Evolutionary conservation across 345 rosid species (phyloP).

Genomic region (Citrus unshiu): DNA sequence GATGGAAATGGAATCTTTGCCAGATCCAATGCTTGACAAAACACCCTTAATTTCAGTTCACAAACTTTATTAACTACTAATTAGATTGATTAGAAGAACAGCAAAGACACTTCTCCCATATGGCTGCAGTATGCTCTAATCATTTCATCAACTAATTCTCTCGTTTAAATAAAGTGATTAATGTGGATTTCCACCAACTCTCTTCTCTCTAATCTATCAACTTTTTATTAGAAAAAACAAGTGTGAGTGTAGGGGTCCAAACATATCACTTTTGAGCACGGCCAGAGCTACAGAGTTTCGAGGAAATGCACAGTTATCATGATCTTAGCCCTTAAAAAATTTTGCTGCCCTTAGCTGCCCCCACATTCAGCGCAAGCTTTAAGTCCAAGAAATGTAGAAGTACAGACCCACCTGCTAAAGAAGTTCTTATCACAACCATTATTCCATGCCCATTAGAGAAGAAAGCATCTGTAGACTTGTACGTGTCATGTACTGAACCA

Average conservation of each 20-base stretch:
- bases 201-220: neutral
- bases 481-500: slow-evolving; percentile 2
- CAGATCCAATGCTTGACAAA: neutral
- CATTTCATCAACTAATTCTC: neutral
- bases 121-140: slow-evolving; percentile 11
- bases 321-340: slow-evolving; percentile 9
- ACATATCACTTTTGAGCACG: slow-evolving; percentile 20
- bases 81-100: slow-evolving; percentile 6
- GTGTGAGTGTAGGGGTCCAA: slow-evolving; percentile 21
- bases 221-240: slow-evolving; percentile 7
- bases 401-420: slow-evolving; percentile 26
- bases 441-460: slow-evolving; percentile 17
- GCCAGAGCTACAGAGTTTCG: slow-evolving; percentile 12
- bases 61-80: slow-evolving; percentile 5
- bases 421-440: slow-evolving; percentile 13
- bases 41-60: neutral
- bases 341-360: slow-evolving; percentile 12
- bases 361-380: slow-evolving; percentile 16
- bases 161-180: neutral
- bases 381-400: slow-evolving; percentile 16
- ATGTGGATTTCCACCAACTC: slow-evolving; percentile 22
- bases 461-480: slow-evolving; percentile 5
- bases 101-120: slow-evolving; percentile 4
- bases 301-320: slow-evolving; percentile 12
- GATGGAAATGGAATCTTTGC: neutral